Conservation (phyloP, 2,329 filamentous ascomycete genomes). For the Diaporthe aspalathi region DNA sequence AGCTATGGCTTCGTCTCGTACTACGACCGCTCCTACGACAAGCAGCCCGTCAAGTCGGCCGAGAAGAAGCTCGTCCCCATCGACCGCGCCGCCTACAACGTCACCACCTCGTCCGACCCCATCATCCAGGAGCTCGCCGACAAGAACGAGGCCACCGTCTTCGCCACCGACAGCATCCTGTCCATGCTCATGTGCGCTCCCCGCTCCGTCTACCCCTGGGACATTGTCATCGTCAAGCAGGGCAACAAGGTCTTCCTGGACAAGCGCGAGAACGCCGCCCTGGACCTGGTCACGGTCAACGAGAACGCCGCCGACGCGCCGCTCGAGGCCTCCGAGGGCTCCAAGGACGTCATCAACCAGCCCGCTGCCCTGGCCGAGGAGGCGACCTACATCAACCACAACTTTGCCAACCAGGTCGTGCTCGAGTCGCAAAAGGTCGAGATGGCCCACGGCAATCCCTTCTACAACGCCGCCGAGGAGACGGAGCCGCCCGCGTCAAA, state of each 20-base stretch:
- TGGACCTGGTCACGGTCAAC: slow-evolving; percentile 99
- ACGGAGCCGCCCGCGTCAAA: slow-evolving; percentile 94
- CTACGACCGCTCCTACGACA: slow-evolving; percentile 97
- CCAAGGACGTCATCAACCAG: slow-evolving; percentile 95
- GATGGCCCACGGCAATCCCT: slow-evolving; percentile 92
- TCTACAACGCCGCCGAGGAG: slow-evolving; percentile 95
- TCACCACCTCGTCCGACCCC: slow-evolving; percentile 95
- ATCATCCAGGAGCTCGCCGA: slow-evolving; percentile 97
- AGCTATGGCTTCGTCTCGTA: slow-evolving; percentile 98
- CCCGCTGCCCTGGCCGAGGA: slow-evolving; percentile 93
- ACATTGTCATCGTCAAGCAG: slow-evolving; percentile 92
- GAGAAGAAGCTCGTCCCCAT: slow-evolving; percentile 89
- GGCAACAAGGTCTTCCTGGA: slow-evolving; percentile 98
- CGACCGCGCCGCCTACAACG: slow-evolving; percentile 97
- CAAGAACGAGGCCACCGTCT: slow-evolving; percentile 95
- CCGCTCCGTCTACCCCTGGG: slow-evolving; percentile 97
- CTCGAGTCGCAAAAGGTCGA: slow-evolving; percentile 85
- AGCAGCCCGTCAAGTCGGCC: slow-evolving; percentile 87
- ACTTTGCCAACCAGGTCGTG: slow-evolving; percentile 97
- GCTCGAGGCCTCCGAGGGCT: slow-evolving; percentile 88
- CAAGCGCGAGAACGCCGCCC: slow-evolving; percentile 93
- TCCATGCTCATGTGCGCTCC: slow-evolving; percentile 99
- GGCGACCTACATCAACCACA: slow-evolving; percentile 99
- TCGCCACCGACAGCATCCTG: slow-evolving; percentile 95
- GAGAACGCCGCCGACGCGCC: slow-evolving; percentile 97